These are phyloP conservation scores for Malassezia vespertilionis DNA, from an alignment of 1,284 basidiomycete species.

Conservation along the genomic window DNA sequence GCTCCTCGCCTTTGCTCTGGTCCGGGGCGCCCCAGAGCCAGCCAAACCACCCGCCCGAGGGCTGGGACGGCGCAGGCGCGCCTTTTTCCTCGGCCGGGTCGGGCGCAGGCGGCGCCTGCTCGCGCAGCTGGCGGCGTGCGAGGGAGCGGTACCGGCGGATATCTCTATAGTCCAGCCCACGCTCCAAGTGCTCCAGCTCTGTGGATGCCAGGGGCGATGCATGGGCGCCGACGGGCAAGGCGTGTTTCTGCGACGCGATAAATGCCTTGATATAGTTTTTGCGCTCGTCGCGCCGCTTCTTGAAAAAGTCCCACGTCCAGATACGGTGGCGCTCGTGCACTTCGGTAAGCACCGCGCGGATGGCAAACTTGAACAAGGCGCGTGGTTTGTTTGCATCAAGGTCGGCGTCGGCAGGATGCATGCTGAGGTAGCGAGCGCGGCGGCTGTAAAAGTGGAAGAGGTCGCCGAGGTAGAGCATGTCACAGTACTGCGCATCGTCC, in stretches of 20 bases:
- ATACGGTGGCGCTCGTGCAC: conserved; percentile 71
- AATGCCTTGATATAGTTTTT: conserved; percentile 72
- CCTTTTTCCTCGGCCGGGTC: not conserved
- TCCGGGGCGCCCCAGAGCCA: conserved; percentile 40
- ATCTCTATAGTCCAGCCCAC: conserved; percentile 80
- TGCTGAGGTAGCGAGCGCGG: conserved; percentile 60
- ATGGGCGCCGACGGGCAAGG: conserved; percentile 1
- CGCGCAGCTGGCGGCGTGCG: conserved; percentile 71
- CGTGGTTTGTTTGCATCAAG: conserved; percentile 59
- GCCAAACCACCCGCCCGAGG: conserved; percentile 36
- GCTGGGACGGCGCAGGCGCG: conserved; percentile 55
- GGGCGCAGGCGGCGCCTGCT: not conserved
- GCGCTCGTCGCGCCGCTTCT: conserved; percentile 75
- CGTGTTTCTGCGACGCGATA: conserved; percentile 60
- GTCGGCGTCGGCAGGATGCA: conserved; percentile 59
- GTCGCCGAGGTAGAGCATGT: conserved; percentile 83
- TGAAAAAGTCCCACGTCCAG: conserved; percentile 90
- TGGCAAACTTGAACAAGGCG: conserved; percentile 71
- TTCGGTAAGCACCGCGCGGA: conserved; percentile 68
- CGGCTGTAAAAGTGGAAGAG: conserved; percentile 94
- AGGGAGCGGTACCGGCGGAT: conserved; percentile 96
- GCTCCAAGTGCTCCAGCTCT: conserved; percentile 61
- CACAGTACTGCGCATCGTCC: conserved; percentile 90
- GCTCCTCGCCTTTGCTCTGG: conserved; percentile 19
- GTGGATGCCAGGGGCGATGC: conserved; percentile 22